phyloP scores from a whole-genome alignment of 495 filamentous ascomycete species.

The Pyrenopolyporus hunteri region DNA sequence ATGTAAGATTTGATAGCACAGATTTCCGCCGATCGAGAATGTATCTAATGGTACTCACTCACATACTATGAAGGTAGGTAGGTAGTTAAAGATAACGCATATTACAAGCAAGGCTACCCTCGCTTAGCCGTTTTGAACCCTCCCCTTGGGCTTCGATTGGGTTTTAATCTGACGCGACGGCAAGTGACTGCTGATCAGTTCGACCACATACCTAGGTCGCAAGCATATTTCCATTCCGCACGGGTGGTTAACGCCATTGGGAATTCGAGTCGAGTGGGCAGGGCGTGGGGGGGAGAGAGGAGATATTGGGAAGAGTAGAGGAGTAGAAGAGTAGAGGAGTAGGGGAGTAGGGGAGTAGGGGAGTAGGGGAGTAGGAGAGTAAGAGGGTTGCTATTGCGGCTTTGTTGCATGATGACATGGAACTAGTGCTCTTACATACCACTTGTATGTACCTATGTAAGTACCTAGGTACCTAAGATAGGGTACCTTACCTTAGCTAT shows the following conservation, averaged over 20 bases:
- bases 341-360: not conserved
- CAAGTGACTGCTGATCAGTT: not conserved
- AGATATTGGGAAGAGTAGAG: slow-evolving; percentile 2
- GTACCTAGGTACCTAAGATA: too few relatives aligned
- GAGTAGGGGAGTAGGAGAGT: not conserved
- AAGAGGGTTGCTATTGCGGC: slow-evolving; percentile 18
- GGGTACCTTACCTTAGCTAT: too few relatives aligned
- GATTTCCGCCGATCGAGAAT: too few relatives aligned
- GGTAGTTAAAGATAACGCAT: not conserved
- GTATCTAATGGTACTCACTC: slow-evolving; percentile 14
- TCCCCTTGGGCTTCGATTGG: slow-evolving; percentile 24
- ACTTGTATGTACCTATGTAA: too few relatives aligned
- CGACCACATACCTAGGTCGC: not conserved
- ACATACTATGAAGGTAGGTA: not conserved
- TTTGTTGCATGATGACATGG: slow-evolving; percentile 34
- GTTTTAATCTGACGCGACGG: slow-evolving; percentile 3
- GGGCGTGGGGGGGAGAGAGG: not conserved
- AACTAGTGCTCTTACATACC: too few relatives aligned
- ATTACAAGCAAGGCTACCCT: not conserved
- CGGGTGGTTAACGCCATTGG: too few relatives aligned
- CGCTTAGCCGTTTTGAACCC: not conserved
- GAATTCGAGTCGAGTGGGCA: not conserved
- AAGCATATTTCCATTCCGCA: not conserved
- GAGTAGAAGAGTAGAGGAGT: not conserved
- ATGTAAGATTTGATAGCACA: too few relatives aligned